phyloP scores from a whole-genome alignment of 257 asterid species.

The Lycium barbarum region DNA sequence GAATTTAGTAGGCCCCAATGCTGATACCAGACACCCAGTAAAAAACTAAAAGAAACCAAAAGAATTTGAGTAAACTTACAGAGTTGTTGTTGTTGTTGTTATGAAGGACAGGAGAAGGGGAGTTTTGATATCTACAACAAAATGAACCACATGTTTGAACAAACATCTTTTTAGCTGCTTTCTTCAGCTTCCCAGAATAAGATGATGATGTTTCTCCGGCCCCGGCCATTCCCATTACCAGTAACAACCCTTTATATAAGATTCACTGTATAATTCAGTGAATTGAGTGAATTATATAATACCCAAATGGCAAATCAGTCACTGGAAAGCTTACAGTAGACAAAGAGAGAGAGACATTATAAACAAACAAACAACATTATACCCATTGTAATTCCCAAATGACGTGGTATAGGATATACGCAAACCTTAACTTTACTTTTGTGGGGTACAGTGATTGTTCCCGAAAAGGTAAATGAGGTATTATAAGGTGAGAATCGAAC shows the following conservation, averaged over 20 bases:
- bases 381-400: too few species aligned
- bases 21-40: too few species aligned
- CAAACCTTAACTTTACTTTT: too few species aligned
- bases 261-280: background rate
- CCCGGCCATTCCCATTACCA: constrained; percentile 62
- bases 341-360: too few species aligned
- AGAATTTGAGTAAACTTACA: background rate
- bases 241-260: constrained; percentile 33
- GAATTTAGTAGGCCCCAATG: too few species aligned
- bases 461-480: too few species aligned
- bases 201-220: constrained; percentile 58
- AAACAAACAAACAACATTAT: too few species aligned
- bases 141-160: constrained; percentile 72
- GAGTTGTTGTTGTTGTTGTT: constrained; percentile 43
- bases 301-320: background rate
- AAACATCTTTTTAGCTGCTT: constrained; percentile 72
- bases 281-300: background rate
- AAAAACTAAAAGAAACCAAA: background rate
- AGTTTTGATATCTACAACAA: constrained; percentile 46
- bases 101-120: constrained; percentile 40
- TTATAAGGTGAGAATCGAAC: too few species aligned
- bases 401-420: too few species aligned
- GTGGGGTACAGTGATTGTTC: too few species aligned
- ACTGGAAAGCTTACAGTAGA: background rate
- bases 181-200: constrained; percentile 55